phyloP scores from a whole-genome alignment of 768 basidiomycete genomes.

The Suillus hirtellus region DNA sequence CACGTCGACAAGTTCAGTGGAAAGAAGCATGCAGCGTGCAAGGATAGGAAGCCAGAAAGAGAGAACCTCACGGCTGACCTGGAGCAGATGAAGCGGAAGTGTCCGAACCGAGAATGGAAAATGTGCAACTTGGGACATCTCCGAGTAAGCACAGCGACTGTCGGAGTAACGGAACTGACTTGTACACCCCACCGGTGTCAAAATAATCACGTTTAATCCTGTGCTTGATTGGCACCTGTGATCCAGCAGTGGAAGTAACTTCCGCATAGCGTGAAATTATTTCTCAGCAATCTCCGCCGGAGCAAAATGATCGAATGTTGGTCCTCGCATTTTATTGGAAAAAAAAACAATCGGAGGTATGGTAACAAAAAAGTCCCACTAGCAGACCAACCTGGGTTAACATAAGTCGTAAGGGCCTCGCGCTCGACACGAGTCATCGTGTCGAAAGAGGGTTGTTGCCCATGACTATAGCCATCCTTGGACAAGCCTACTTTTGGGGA shows the following conservation, averaged over 20 bases:
- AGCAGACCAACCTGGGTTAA: conserved; percentile 6
- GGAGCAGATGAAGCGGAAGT: conserved; percentile 21
- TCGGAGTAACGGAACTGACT: conserved; percentile 10
- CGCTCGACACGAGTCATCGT: conserved; percentile 7
- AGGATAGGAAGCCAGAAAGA: conserved; percentile 7
- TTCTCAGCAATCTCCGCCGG: conserved; percentile 33
- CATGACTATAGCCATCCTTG: conserved; percentile 34
- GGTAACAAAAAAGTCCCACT: not conserved
- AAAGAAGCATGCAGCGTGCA: conserved; percentile 15
- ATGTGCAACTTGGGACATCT: not conserved
- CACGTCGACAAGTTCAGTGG: conserved; percentile 11
- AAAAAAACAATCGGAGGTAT: conserved; percentile 3
- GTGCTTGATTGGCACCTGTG: not conserved
- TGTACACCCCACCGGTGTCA: not conserved
- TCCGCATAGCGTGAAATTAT: conserved; percentile 15
- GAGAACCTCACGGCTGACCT: conserved; percentile 3
- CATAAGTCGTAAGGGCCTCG: conserved; percentile 6
- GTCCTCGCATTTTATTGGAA: not conserved
- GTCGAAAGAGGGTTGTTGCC: conserved; percentile 16
- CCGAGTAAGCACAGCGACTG: conserved; percentile 5
- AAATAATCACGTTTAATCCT: too few relatives aligned
- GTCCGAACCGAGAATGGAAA: conserved; percentile 23
- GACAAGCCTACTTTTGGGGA: conserved; percentile 25
- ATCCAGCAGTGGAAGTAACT: conserved; percentile 6
- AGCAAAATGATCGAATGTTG: not conserved